Evolutionary conservation across 306 rosid species (phyloP), one percentile per base, ranked within the genome.

Genomic region (Comarum palustre): DNA sequence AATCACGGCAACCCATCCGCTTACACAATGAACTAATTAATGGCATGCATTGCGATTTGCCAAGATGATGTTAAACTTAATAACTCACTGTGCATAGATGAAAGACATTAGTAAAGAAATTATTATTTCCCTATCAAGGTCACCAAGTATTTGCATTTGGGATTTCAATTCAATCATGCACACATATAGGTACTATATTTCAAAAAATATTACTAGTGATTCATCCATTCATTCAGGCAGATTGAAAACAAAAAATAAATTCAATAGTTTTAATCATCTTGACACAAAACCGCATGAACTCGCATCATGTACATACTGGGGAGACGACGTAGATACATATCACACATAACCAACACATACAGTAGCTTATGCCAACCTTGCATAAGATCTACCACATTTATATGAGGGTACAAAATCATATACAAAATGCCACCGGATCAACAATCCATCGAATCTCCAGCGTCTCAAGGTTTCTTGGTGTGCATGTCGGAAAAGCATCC

Each of bases 401-500:
- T 60, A 31, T 6, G 74, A 68, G 16, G 16, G n/a, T 45, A 52
- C 61, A 80, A 76, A 79, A 61, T 29, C 86, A 85, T 85, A 71
- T 82, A 82, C 86, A 84, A 64, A 20, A 45, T 27, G 66, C 34
- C 62, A 59, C 48, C 38, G 36, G 36, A 6, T n/a, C n/a, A 32
- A 43, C 41, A 57, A 69, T 32, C 58, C 71, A 59, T 64, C 55
- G 45, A 42, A 43, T 51, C 60, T 54, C 15, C 24, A 2, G 9
- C 17, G 1, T 32, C 13, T 82, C 84, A 90, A 75, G 90, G 91
- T 66, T 83, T 80, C 58, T 77, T 79, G 25, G 83, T 55, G 67
- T 67, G 85, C 62, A 50, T 74, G 16, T 69, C 62, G 13, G 86
- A 27, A 57, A 84, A 77, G 55, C 95, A 91, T 25, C 84, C 88